Evolutionary conservation across 208 protist species (phyloP).

Genomic region (Trypanosoma boissoni): DNA sequence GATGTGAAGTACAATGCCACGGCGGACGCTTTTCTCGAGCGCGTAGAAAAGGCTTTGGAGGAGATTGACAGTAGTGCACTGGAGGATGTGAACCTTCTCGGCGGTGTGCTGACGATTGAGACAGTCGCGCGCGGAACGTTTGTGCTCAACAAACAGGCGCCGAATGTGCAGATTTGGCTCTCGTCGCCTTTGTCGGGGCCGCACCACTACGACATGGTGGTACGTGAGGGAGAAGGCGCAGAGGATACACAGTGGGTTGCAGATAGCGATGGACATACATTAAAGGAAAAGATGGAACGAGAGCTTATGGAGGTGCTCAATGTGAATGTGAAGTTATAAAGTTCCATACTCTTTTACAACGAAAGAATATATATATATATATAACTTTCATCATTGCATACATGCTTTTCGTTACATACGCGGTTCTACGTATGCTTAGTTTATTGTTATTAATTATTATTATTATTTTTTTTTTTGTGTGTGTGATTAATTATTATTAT

Average conservation of each 20-base stretch:
- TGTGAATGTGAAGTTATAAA: conserved; percentile 31
- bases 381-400: conserved; percentile 1
- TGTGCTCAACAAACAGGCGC: conserved; percentile 92
- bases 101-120: conserved; percentile 80
- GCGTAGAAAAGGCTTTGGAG: conserved; percentile 57
- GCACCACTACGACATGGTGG: conserved; percentile 86
- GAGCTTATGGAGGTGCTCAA: conserved; percentile 65
- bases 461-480: conserved; percentile 22
- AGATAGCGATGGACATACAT: conserved; percentile 64
- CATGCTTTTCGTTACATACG: no score
- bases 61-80: conserved; percentile 41
- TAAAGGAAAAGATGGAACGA: conserved; percentile 53
- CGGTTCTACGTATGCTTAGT: no score
- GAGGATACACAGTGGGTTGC: conserved; percentile 38
- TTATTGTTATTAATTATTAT: conserved; percentile 6
- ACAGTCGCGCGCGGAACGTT: conserved; percentile 61
- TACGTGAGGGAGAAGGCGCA: conserved; percentile 6
- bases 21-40: conserved; percentile 66
- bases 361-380: conserved; percentile 6
- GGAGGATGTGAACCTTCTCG: conserved; percentile 60
- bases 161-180: conserved; percentile 91
- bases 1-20: conserved; percentile 71
- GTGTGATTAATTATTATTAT: background rate
- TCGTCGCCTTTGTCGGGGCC: conserved; percentile 89
- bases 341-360: no score